phyloP scores from a whole-genome alignment of 768 basidiomycete species.

The Pisolithus orientalis region DNA sequence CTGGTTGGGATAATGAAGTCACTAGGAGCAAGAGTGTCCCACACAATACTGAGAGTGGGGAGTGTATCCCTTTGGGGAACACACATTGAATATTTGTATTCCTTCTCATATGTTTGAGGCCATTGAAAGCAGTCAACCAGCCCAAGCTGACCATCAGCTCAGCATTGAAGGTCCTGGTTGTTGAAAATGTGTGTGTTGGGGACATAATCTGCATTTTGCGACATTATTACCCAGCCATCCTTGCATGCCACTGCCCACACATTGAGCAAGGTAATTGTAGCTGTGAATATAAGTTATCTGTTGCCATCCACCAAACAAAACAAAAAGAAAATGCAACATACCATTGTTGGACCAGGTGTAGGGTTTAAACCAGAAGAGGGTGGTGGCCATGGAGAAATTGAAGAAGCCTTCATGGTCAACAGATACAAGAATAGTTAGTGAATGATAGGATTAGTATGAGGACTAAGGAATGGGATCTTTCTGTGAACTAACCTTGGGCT shows the following conservation, averaged over 20 bases:
- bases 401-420: neutral
- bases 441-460: neutral
- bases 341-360: neutral
- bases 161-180: neutral
- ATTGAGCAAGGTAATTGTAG: neutral
- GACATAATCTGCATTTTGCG: conserved; percentile 2
- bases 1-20: neutral
- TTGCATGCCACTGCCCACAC: neutral
- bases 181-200: conserved; percentile 1
- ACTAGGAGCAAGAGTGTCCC: conserved; percentile 1
- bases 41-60: neutral
- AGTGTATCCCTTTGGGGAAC: conserved; percentile 1
- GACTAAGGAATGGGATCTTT: neutral
- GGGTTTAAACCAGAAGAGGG: neutral
- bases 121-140: conserved; percentile 2
- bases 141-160: neutral
- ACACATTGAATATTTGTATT: conserved; percentile 1
- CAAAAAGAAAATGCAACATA: neutral
- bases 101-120: neutral
- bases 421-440: neutral
- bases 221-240: neutral
- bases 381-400: neutral
- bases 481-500: neutral
- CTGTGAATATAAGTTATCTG: neutral
- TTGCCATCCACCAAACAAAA: neutral